phyloP scores from a whole-genome alignment of 2,329 filamentous ascomycete species.

The Verticillium dahliae region DNA sequence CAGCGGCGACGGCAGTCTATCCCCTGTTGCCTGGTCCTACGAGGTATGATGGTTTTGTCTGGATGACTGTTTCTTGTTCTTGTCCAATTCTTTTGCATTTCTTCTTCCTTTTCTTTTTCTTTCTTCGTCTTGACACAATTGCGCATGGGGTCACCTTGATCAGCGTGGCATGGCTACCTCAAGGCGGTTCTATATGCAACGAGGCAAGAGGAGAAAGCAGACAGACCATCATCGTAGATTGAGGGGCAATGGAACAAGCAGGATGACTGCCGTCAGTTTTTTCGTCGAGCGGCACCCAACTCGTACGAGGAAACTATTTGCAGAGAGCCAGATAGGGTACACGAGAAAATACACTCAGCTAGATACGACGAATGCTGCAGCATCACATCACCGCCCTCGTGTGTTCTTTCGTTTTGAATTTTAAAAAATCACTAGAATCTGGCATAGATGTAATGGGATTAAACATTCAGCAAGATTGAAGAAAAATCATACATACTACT shows the following conservation, averaged over 20 bases:
- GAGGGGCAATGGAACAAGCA: slow-evolving; percentile 56
- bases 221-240: slow-evolving; percentile 32
- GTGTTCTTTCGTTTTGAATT: not conserved
- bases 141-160: not conserved
- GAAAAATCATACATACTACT: not conserved
- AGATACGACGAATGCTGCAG: slow-evolving; percentile 1
- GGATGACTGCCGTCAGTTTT: slow-evolving; percentile 51
- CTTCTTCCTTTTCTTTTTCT: not conserved
- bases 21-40: slow-evolving; percentile 61
- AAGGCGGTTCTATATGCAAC: not conserved
- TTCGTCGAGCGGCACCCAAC: slow-evolving; percentile 32
- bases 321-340: not conserved
- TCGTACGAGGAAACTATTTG: slow-evolving; percentile 7
- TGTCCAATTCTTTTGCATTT: not conserved
- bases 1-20: slow-evolving; percentile 53
- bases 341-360: not conserved
- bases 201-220: not conserved
- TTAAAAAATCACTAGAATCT: not conserved
- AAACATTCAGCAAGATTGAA: not conserved
- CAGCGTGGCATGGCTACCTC: not conserved
- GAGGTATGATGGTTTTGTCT: slow-evolving; percentile 16
- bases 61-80: not conserved
- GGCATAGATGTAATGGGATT: slow-evolving; percentile 1
- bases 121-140: not conserved
- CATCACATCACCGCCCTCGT: not conserved